A percentile compares a stretch with the other conserved stretches of the same genome.
Conservation (phyloP, 805 yeast genomes). For the Soucietia sequanensis region DNA sequence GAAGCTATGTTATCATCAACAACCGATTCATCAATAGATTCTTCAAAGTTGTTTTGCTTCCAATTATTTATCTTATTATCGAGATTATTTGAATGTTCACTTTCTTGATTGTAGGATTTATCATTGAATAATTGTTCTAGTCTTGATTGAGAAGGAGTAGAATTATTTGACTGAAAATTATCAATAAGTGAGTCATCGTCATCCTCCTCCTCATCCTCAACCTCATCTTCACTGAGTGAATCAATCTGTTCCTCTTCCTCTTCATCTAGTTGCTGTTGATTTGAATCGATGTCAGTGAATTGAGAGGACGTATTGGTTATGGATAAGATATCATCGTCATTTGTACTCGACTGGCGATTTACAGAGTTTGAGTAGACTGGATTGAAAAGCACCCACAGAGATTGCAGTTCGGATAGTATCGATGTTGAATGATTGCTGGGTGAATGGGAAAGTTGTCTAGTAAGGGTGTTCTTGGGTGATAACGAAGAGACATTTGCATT, state of each 20-base stretch:
- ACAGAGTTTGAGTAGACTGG: too few species aligned
- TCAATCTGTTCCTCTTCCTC: constrained; percentile 6
- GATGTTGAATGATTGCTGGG: too few species aligned
- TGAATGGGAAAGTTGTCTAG: too few species aligned
- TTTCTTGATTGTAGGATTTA: too few species aligned
- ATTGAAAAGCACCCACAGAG: constrained; percentile 28
- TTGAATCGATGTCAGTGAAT: constrained; percentile 3
- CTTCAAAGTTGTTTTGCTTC: constrained; percentile 7
- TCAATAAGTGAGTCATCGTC: constrained; percentile 9
- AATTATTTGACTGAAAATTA: constrained; percentile 3
- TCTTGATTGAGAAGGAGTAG: constrained; percentile 5
- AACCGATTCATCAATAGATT: constrained; percentile 21
- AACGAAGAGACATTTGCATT: too few species aligned
- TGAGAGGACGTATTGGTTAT: constrained; percentile 17
- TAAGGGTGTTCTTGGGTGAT: too few species aligned
- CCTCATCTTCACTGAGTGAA: constrained; percentile 1
- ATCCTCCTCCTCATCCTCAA: constrained; percentile 9
- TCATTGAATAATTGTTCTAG: constrained; percentile 5
- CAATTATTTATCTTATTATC: constrained; percentile 9
- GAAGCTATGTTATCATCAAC: constrained; percentile 36
- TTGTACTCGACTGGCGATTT: constrained; percentile 4
- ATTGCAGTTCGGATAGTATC: constrained; percentile 21
- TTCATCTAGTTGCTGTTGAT: constrained; percentile 4
- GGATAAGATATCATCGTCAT: constrained; percentile 27
- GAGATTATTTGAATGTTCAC: constrained; percentile 9